Evolutionary conservation across 305 asterid genomes (phyloP).

Genomic region (Andrographis paniculata): DNA sequence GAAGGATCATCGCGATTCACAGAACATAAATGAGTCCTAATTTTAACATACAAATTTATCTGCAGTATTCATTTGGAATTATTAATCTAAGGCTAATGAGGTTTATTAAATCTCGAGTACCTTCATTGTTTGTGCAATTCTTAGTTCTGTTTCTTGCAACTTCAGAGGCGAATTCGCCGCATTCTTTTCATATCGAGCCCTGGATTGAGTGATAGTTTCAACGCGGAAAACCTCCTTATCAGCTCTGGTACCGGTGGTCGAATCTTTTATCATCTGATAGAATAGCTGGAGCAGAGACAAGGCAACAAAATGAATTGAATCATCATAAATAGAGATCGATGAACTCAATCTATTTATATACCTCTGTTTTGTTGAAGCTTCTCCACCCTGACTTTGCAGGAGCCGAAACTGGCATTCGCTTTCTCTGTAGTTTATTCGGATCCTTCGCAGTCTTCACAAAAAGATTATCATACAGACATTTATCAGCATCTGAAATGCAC

Average conservation of each 20-base stretch:
- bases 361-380: constrained; percentile 8
- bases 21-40: not conserved
- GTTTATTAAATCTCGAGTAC: constrained; percentile 17
- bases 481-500: constrained; percentile 14
- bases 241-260: constrained; percentile 15
- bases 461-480: constrained; percentile 9
- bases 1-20: too few relatives aligned
- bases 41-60: too few relatives aligned
- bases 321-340: not conserved
- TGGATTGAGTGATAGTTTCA: constrained; percentile 10
- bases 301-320: constrained; percentile 9
- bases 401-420: constrained; percentile 13
- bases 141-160: constrained; percentile 13
- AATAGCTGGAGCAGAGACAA: constrained; percentile 21
- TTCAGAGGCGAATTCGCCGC: constrained; percentile 16
- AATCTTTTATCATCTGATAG: constrained; percentile 21
- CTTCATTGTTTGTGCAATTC: constrained; percentile 21
- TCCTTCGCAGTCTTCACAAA: constrained; percentile 13
- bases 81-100: not conserved
- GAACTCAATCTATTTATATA: constrained; percentile 4
- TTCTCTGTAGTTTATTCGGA: constrained; percentile 9
- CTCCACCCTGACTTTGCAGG: constrained; percentile 11
- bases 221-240: constrained; percentile 11
- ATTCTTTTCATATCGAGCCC: constrained; percentile 17
- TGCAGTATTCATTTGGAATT: constrained; percentile 7